Base-by-base conservation (phyloP, 371 early-diverging fungal genomes). In the Syncephalis fuscata region DNA sequence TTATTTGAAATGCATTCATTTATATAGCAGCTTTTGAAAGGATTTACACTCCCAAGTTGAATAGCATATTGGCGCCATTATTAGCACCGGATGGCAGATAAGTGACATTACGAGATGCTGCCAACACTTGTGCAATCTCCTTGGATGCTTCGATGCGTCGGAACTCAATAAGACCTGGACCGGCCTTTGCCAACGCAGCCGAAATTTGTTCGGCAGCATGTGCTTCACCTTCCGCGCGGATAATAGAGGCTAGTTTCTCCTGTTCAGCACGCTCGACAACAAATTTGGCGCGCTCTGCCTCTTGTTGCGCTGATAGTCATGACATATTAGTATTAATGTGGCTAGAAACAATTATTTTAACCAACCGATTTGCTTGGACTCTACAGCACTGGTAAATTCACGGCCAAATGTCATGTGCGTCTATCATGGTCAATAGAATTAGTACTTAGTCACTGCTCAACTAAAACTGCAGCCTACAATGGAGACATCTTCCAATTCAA, bases 211-310 rank as follows among this genome's bases (percentile, higher is more conserved):
- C 83, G 20, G 92, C 92, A 46, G 92, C 92, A 49, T 74, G 66
- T 41, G 96, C 85, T 66, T 98, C 97, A 64, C 97, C 98, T 68
- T 98, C 97, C 44, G 98, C 98, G 48, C 94, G 81, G 61, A 98
- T 95, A 61, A 98, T 79, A n/a, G 88, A 78, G 17, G 98, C 97
- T 59, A 77, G 76, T 70, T 88, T 90, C 69, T 98, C 98, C 67
- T 94, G 97, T 70, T 96, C 93, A 20, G 97, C 97, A 73, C 67
- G 67, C 49, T 88, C 90, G 7, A 92, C 98, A 45, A 93, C 68
- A 61, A 89, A 94, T 49, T 80, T 76, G 42, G 95, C 94, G 49
- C 95, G 82, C 68, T 96, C 98, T 36, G 98, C 98, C 65, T 96
- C 98, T 70, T 88, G 88, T 62, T 89, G 88, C 25, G 88, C n/a